A percentile compares a stretch with the other conserved stretches of the same genome.
Evolutionary conservation across 768 basidiomycete genomes (phyloP).

Genomic region (Phaffia australis): DNA sequence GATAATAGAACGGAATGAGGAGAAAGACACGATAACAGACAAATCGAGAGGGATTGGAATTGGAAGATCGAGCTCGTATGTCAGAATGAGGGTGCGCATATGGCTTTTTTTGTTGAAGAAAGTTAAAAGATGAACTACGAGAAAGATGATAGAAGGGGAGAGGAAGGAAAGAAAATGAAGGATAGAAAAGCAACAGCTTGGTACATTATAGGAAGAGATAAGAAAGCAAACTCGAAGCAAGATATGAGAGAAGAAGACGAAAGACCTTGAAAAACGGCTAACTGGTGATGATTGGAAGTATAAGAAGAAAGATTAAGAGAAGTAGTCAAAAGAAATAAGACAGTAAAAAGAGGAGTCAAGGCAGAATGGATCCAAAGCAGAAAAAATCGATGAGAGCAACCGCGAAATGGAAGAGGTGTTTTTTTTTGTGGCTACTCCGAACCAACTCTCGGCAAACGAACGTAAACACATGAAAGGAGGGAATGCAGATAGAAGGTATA

Average conservation of each 20-base stretch:
- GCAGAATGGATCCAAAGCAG: not conserved
- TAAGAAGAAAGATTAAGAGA: not conserved
- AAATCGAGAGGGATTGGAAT: too few species aligned
- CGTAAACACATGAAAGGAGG: not conserved
- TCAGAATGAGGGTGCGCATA: too few species aligned
- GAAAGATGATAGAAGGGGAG: constrained; percentile 21
- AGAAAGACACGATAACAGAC: too few species aligned
- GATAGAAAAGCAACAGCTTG: constrained; percentile 13
- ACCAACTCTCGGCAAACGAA: not conserved
- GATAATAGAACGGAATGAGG: too few species aligned
- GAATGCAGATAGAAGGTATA: not conserved
- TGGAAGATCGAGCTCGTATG: too few species aligned
- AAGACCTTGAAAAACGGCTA: not conserved
- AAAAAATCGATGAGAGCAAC: not conserved
- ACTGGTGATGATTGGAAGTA: not conserved
- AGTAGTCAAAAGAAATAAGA: not conserved
- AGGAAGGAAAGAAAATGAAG: constrained; percentile 1
- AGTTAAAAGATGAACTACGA: constrained; percentile 16
- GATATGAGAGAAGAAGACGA: constrained; percentile 9
- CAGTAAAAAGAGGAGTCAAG: not conserved
- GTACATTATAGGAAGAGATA: constrained; percentile 5
- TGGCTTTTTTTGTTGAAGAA: not conserved
- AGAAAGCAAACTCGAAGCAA: constrained; percentile 5
- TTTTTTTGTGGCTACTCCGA: not conserved
- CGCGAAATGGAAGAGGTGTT: not conserved